Conservation (phyloP, 2,329 filamentous ascomycete genomes). For the Ploettnerulaceae sp. region DNA sequence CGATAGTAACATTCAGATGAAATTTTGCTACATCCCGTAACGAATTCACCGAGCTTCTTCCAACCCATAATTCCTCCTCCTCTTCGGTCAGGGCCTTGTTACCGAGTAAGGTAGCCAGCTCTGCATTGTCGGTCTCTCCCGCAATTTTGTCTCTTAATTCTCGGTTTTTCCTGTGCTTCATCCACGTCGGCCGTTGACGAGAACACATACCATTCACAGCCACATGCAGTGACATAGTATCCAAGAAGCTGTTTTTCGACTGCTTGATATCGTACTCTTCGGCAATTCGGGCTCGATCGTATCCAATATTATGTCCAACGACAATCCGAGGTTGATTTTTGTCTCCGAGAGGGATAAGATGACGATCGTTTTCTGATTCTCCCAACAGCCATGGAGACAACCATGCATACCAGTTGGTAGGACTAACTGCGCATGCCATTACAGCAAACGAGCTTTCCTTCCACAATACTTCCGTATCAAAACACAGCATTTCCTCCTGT, state of each 20-base stretch:
- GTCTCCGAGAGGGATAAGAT: slow-evolving; percentile 84
- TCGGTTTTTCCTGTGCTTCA: slow-evolving; percentile 88
- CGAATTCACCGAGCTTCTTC: slow-evolving; percentile 91
- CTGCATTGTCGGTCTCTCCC: slow-evolving; percentile 63
- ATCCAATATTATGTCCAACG: slow-evolving; percentile 93
- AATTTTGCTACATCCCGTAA: slow-evolving; percentile 94
- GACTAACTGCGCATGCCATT: slow-evolving; percentile 91
- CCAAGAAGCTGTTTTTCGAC: slow-evolving; percentile 79
- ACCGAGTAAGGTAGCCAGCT: slow-evolving; percentile 66
- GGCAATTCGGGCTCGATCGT: slow-evolving; percentile 79
- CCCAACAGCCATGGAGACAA: slow-evolving; percentile 90
- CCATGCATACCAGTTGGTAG: slow-evolving; percentile 95
- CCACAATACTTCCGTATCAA: slow-evolving; percentile 97
- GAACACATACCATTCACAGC: slow-evolving; percentile 99
- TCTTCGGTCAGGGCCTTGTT: slow-evolving; percentile 66
- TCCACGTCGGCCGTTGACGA: slow-evolving; percentile 91
- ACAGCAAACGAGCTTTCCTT: slow-evolving; percentile 88
- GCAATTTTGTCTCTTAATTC: slow-evolving; percentile 78
- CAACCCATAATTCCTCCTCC: slow-evolving; percentile 94
- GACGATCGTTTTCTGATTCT: slow-evolving; percentile 70
- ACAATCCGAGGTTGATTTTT: slow-evolving; percentile 68
- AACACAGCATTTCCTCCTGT: slow-evolving; percentile 76
- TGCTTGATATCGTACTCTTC: slow-evolving; percentile 88
- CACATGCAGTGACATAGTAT: slow-evolving; percentile 97
- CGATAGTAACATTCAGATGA: slow-evolving; percentile 84